Conservation (phyloP, 148 eudicot genomes). For the Oxyria digyna region DNA sequence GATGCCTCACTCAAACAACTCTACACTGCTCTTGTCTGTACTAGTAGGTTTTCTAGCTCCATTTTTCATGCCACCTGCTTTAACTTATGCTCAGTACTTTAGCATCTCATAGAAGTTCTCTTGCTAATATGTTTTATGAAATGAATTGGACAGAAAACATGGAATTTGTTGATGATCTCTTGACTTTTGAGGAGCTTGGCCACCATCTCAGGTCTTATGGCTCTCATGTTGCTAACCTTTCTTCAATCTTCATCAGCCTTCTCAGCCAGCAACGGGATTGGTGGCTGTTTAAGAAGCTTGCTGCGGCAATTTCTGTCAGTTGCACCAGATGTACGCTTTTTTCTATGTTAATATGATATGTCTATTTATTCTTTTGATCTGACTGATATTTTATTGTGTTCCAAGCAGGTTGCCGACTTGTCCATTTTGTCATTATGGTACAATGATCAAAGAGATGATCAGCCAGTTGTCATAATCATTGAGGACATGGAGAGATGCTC, state of each 20-base stretch:
- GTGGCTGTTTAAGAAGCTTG: constrained; percentile 64
- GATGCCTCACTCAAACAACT: constrained; percentile 41
- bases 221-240: constrained; percentile 74
- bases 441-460: constrained; percentile 35
- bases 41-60: constrained; percentile 43
- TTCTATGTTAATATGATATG: background rate
- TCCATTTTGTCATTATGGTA: constrained; percentile 83
- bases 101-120: background rate
- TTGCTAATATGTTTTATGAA: background rate
- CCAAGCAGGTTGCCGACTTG: constrained; percentile 67
- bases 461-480: constrained; percentile 67
- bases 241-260: constrained; percentile 75
- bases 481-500: constrained; percentile 88
- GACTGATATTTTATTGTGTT: constrained; percentile 8
- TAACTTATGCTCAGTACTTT: background rate
- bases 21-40: constrained; percentile 56
- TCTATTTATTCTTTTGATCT: background rate
- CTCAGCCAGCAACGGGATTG: constrained; percentile 68
- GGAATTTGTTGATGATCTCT: constrained; percentile 84
- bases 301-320: constrained; percentile 43
- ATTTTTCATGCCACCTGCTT: background rate
- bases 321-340: constrained; percentile 51
- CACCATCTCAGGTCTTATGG: constrained; percentile 57
- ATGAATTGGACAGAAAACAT: constrained; percentile 44
- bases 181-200: constrained; percentile 76